Evolutionary conservation across 2,329 filamentous ascomycete genomes (phyloP).

Genomic region (Claviceps pusilla): DNA sequence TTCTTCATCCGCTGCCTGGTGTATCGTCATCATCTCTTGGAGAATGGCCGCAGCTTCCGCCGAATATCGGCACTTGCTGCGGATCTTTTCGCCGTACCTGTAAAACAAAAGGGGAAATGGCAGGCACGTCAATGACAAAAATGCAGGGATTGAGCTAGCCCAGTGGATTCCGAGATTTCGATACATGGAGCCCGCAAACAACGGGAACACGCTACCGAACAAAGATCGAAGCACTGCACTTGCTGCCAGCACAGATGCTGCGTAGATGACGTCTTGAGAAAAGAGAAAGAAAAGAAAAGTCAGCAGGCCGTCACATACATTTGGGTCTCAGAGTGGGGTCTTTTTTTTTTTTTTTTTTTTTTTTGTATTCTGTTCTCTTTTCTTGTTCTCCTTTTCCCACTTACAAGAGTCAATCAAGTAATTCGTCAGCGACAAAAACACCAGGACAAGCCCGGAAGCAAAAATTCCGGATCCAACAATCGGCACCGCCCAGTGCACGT

Average conservation of each 20-base stretch:
- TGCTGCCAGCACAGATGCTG: slow-evolving; percentile 59
- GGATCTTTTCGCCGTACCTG: slow-evolving; percentile 49
- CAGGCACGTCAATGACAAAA: slow-evolving; percentile 55
- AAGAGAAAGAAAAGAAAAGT: background rate
- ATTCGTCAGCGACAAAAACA: slow-evolving; percentile 51
- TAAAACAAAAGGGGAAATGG: slow-evolving; percentile 67
- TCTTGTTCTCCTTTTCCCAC: slow-evolving; percentile 1
- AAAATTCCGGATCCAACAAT: slow-evolving; percentile 30
- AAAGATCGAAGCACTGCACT: slow-evolving; percentile 57
- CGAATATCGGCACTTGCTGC: slow-evolving; percentile 54
- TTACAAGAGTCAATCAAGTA: slow-evolving; percentile 51
- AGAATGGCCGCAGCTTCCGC: slow-evolving; percentile 50
- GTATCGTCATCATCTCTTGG: slow-evolving; percentile 24
- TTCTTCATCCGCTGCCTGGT: slow-evolving; percentile 15
- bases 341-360: too few species aligned
- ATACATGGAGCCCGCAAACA: slow-evolving; percentile 52
- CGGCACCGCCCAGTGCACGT: slow-evolving; percentile 42
- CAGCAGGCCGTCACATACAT: background rate
- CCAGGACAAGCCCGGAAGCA: slow-evolving; percentile 42
- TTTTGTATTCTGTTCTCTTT: too few species aligned
- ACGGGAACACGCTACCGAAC: slow-evolving; percentile 57
- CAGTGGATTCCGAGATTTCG: slow-evolving; percentile 54
- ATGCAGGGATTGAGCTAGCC: slow-evolving; percentile 59
- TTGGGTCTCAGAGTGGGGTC: too few species aligned
- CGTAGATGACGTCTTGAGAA: slow-evolving; percentile 49